Conservation (phyloP, 768 basidiomycete species). For the Russula dissimulans region DNA sequence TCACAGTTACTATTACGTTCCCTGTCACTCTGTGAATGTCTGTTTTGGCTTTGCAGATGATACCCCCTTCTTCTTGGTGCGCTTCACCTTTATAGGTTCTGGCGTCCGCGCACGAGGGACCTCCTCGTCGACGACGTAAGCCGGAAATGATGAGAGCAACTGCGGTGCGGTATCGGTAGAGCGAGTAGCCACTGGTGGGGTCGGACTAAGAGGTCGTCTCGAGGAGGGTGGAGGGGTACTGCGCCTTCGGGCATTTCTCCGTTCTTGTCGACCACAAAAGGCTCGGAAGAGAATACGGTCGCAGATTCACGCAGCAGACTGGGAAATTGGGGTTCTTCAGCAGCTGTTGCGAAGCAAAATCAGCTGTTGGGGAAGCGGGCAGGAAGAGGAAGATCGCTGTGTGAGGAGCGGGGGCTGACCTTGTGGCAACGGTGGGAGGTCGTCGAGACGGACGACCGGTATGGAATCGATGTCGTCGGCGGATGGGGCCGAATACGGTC, state of each 20-base stretch:
- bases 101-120: slow-evolving; percentile 45
- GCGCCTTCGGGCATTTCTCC: slow-evolving; percentile 20
- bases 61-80: slow-evolving; percentile 57
- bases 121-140: slow-evolving; percentile 46
- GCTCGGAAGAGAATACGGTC: slow-evolving; percentile 1
- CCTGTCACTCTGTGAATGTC: slow-evolving; percentile 27
- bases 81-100: slow-evolving; percentile 68
- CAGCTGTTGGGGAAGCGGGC: background rate
- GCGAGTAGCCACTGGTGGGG: slow-evolving; percentile 21
- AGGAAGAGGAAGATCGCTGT: background rate
- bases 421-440: slow-evolving; percentile 42
- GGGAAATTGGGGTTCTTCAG: background rate
- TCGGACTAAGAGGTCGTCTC: slow-evolving; percentile 18
- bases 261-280: slow-evolving; percentile 15
- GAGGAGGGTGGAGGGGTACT: slow-evolving; percentile 3
- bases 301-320: slow-evolving; percentile 15
- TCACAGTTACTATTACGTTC: background rate
- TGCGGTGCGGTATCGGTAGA: background rate
- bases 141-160: slow-evolving; percentile 36
- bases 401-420: slow-evolving; percentile 14
- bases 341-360: background rate
- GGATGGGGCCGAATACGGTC: slow-evolving; percentile 32
- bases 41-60: slow-evolving; percentile 61
- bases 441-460: slow-evolving; percentile 80
- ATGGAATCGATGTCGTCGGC: slow-evolving; percentile 78